Base-by-base conservation (phyloP, 2,329 filamentous ascomycete species). In the Trichoderma harzianum region DNA sequence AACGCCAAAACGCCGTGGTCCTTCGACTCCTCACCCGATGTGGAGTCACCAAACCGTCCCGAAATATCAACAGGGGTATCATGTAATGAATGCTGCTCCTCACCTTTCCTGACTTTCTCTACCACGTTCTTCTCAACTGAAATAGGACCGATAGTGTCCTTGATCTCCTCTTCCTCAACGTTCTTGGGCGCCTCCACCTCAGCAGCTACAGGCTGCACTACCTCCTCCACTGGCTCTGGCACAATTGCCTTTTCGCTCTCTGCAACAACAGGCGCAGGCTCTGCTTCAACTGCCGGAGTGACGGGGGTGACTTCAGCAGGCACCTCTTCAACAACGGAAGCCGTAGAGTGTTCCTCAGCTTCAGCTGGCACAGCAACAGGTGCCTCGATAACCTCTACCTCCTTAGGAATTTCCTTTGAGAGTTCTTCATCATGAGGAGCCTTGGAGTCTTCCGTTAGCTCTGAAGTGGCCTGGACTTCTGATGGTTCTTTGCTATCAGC, bases 51-150 rank as follows among this genome's bases (percentile, higher is more conserved):
- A 75, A 76, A 74, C 75, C 73, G 73, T 77, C 77, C 77, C 74
- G 75, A 69, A 79, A 81, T 79, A 78, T 78, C 77, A 80, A 78
- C 76, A 76, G 78, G 79, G 79, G 79, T 78, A 82, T 83, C 77
- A 79, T 79, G 76, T 77, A 80, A 77, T 78, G 75, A 79, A 80
- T 75, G 74, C 73, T 76, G 74, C 76, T 81, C 79, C 83, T 85
- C 81, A 85, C 83, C 83, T 85, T 83, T 84, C 75, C 79, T 81
- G 70, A 76, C 76, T 73, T 75, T 78, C 67, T 76, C 72, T 62
- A 75, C 74, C 69, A 72, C 76, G 74, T 79, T 82, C 73, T 80
- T 80, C 64, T 81, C 79, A 60, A 76, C 75, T 62, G 79, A 77
- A 72, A 83, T 83, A 30, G 81, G 81, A 32, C 79, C 81, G 73